Evolutionary conservation across 305 asterid species (phyloP), one percentile per base, ranked within the genome.

Genomic region (Fraxinus nigra): DNA sequence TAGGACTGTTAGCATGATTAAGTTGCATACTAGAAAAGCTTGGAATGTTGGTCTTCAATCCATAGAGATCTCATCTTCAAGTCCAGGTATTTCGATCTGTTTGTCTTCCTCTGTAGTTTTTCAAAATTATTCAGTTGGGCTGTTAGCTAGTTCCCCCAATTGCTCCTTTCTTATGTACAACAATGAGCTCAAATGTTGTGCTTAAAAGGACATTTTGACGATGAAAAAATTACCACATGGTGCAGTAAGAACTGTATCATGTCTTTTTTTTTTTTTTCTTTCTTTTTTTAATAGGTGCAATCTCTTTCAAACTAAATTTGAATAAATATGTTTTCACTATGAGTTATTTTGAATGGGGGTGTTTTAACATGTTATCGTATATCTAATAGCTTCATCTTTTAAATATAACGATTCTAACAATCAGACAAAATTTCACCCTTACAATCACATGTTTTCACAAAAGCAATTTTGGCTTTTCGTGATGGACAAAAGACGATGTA

Each of bases 1-100:
- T 63, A 7, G 34, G 72, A 8, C 5, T 63, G 30, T 22, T 33
- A 22, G 76, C 34, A 37, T 33, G 13, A 18, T 20, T 13, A 32
- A 30, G 72, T 72, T 69, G 79, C 77, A 82, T 73, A 34, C 28
- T 69, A 9, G 37, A 65, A 43, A 76, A 76, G 56, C 18, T 70
- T 72, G 78, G 48, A 65, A 7, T 26, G 16, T 24, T 65, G 72
- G 72, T 10, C 16, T 7, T 63, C 33, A 22, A 5, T 61, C 13
- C 32, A 22, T 10, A 63, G 8, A 2, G 72, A 63, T 63, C 14
- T 24, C 24, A 10, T 7, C 72, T 63, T 9, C 32, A 3, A 22
- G 32, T 22, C 18, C 56, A 14, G 56, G 5, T 46, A 13, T 46
- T n/a, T 61, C 22, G 28, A 61, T 61, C 32, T 20, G 72, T 10